Conservation (phyloP, 768 basidiomycete genomes). For the Pleurotus ostreatus region DNA sequence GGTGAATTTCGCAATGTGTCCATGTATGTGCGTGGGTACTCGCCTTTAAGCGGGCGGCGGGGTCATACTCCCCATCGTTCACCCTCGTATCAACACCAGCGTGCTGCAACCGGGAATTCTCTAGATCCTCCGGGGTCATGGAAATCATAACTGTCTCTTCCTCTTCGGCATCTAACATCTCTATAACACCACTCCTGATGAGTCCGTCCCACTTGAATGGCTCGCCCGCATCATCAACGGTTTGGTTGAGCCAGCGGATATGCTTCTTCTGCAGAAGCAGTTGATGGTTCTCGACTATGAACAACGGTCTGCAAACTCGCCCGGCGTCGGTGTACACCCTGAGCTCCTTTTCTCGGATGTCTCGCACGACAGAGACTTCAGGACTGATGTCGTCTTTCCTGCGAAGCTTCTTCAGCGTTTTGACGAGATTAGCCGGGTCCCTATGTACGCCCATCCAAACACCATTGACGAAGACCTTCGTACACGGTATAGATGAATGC, state of each 20-base stretch:
- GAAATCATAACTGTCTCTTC: constrained; percentile 99
- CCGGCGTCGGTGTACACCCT: constrained; percentile 96
- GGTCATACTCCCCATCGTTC: constrained; percentile 76
- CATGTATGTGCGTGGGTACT: constrained; percentile 84
- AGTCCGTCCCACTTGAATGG: constrained; percentile 83
- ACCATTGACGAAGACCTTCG: constrained; percentile 98
- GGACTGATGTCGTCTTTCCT: constrained; percentile 93
- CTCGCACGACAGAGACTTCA: constrained; percentile 96
- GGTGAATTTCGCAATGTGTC: constrained; percentile 99
- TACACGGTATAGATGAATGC: constrained; percentile 75
- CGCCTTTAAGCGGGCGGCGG: constrained; percentile 84
- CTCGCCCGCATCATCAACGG: constrained; percentile 52
- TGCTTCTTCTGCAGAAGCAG: constrained; percentile 82
- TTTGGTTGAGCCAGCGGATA: constrained; percentile 64
- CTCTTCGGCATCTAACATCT: constrained; percentile 95
- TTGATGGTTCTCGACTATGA: constrained; percentile 93
- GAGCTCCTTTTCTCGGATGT: constrained; percentile 93
- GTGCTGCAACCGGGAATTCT: constrained; percentile 70
- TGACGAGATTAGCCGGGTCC: constrained; percentile 87
- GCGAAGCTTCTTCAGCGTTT: constrained; percentile 88
- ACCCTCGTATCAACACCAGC: constrained; percentile 52
- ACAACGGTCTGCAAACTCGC: constrained; percentile 93
- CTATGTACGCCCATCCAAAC: constrained; percentile 99
- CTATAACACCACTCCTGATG: constrained; percentile 84
- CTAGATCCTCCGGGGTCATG: constrained; percentile 96